phyloP scores from a whole-genome alignment of 106 monocot genomes.

The Dioscorea dumetorum region DNA sequence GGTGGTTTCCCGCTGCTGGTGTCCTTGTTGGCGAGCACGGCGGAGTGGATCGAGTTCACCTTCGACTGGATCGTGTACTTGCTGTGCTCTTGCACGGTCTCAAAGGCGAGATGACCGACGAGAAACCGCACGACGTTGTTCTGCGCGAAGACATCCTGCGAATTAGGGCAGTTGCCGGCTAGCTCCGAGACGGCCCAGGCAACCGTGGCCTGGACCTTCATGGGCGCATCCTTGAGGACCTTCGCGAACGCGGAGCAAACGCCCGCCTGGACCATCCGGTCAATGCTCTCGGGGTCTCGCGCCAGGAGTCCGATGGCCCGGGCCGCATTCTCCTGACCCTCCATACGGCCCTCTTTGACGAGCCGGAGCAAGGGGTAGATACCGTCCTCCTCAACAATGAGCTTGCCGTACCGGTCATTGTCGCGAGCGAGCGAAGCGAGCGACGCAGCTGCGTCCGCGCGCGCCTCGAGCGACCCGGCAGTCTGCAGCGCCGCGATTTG shows the following conservation, averaged over 20 bases:
- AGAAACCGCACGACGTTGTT: slow-evolving; percentile 74
- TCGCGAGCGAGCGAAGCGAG: slow-evolving; percentile 85
- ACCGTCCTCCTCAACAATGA: slow-evolving; percentile 89
- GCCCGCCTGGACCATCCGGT: slow-evolving; percentile 67
- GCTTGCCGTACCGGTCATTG: slow-evolving; percentile 74
- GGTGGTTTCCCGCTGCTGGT: neutral
- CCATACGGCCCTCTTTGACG: slow-evolving; percentile 68
- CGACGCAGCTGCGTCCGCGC: slow-evolving; percentile 56
- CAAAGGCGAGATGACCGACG: slow-evolving; percentile 82
- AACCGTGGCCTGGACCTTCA: slow-evolving; percentile 66
- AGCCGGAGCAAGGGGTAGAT: slow-evolving; percentile 67
- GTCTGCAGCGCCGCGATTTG: slow-evolving; percentile 82
- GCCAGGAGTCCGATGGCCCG: slow-evolving; percentile 69
- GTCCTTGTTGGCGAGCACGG: slow-evolving; percentile 32
- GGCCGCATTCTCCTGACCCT: slow-evolving; percentile 80
- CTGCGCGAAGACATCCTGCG: slow-evolving; percentile 73
- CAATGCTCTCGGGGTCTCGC: slow-evolving; percentile 68
- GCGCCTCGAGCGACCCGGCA: slow-evolving; percentile 53
- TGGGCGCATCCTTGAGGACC: slow-evolving; percentile 63
- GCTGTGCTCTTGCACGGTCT: slow-evolving; percentile 83
- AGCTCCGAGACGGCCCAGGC: slow-evolving; percentile 78
- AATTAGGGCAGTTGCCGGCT: slow-evolving; percentile 42
- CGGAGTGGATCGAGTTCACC: slow-evolving; percentile 44
- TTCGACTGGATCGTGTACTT: slow-evolving; percentile 59
- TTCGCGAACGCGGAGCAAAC: slow-evolving; percentile 62